Conservation (phyloP, 352 stramenopile species). For the Achlya hypogyna region DNA sequence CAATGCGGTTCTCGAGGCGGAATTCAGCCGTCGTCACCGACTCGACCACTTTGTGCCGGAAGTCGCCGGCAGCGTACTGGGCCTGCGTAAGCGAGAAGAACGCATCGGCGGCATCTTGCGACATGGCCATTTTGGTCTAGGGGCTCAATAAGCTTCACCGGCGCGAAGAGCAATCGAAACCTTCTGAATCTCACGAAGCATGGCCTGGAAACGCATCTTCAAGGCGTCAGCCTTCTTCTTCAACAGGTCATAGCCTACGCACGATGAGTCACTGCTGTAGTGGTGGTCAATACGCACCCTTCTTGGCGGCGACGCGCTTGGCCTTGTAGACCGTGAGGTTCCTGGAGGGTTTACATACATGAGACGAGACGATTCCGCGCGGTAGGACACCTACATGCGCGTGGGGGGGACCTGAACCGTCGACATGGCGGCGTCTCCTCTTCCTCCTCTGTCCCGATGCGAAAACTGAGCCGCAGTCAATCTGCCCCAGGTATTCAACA, state of each 20-base stretch:
- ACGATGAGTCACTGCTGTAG: not conserved
- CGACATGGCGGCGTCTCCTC: slow-evolving; percentile 1
- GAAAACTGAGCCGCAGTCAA: slow-evolving; percentile 3
- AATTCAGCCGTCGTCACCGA: slow-evolving; percentile 93
- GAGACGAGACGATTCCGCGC: not conserved
- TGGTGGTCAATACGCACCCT: slow-evolving; percentile 36
- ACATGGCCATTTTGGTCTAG: slow-evolving; percentile 81
- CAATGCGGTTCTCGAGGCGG: slow-evolving; percentile 94
- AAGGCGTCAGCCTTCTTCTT: slow-evolving; percentile 99
- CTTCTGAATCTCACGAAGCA: slow-evolving; percentile 84
- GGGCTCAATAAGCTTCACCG: slow-evolving; percentile 32
- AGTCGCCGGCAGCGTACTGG: slow-evolving; percentile 97
- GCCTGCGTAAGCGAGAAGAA: slow-evolving; percentile 98
- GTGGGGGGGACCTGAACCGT: slow-evolving; percentile 37
- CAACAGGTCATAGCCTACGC: slow-evolving; percentile 66
- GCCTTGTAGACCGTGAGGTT: slow-evolving; percentile 76
- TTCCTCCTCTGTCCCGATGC: not conserved
- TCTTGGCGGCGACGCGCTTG: slow-evolving; percentile 78
- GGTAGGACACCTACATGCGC: slow-evolving; percentile 67
- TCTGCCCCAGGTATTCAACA: slow-evolving; percentile 3
- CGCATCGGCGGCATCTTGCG: slow-evolving; percentile 82
- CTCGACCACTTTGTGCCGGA: slow-evolving; percentile 95
- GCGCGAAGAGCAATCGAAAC: slow-evolving; percentile 22
- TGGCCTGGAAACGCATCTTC: slow-evolving; percentile 91
- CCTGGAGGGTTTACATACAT: slow-evolving; percentile 29